Percentiles rank a stretch among this genome's conserved stretches.
phyloP scores from a whole-genome alignment of 352 stramenopile genomes.

The Phytopythium helicoides region DNA sequence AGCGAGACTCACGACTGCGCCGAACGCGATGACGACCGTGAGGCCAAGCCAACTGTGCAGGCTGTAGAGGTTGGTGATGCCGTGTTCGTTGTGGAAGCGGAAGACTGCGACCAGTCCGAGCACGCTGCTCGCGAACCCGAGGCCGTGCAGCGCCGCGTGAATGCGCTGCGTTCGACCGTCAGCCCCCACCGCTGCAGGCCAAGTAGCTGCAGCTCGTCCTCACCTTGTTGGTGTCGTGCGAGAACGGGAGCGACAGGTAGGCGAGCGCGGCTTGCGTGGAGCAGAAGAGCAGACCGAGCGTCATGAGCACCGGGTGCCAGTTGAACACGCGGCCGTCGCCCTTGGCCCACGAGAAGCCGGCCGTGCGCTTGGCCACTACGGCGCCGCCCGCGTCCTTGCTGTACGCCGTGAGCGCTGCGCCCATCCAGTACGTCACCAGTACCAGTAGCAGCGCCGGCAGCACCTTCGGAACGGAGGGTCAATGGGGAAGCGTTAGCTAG shows the following conservation, averaged over 20 bases:
- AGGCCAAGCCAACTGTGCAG: conserved; percentile 88
- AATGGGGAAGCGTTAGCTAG: background rate
- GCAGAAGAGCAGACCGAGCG: conserved; percentile 79
- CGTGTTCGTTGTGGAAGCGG: conserved; percentile 84
- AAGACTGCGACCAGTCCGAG: conserved; percentile 75
- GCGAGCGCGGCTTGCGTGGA: conserved; percentile 59
- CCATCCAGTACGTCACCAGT: conserved; percentile 78
- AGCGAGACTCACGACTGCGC: conserved; percentile 27
- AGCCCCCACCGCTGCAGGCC: background rate
- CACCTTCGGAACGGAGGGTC: conserved; percentile 18
- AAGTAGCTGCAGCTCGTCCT: background rate
- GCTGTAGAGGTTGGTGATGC: conserved; percentile 85
- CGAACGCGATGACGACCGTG: conserved; percentile 54
- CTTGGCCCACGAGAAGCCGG: conserved; percentile 68
- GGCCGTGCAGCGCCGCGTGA: conserved; percentile 62
- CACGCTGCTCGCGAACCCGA: conserved; percentile 59
- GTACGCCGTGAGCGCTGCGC: conserved; percentile 58
- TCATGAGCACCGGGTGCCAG: conserved; percentile 88
- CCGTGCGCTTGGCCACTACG: conserved; percentile 41
- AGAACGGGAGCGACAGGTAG: conserved; percentile 70
- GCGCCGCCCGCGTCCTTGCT: conserved; percentile 28
- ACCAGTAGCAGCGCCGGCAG: conserved; percentile 57
- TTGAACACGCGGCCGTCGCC: conserved; percentile 77
- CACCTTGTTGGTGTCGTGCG: conserved; percentile 67
- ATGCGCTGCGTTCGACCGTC: conserved; percentile 47